Percentiles rank a stretch among this genome's conserved stretches.
Conservation (phyloP, 2,329 filamentous ascomycete genomes). For the Fusarium mundagurra region DNA sequence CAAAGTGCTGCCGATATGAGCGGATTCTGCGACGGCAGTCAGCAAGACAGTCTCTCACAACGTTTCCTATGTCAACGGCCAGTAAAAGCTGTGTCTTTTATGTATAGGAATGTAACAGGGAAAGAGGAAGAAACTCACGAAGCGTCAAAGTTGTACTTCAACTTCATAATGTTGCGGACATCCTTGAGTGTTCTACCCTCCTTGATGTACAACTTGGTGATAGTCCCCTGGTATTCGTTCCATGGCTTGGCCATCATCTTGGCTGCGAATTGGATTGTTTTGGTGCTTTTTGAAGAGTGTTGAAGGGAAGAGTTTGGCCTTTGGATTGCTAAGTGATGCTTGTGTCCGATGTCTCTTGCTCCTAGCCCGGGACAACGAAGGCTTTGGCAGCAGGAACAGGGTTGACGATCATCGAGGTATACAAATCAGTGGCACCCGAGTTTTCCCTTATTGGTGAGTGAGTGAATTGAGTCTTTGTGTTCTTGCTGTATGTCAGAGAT, state of each 20-base stretch:
- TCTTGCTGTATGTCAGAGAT: neutral
- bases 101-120: neutral
- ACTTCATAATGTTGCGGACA: slow-evolving; percentile 53
- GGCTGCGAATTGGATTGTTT: neutral
- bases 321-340: neutral
- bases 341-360: neutral
- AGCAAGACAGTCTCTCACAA: neutral
- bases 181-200: slow-evolving; percentile 53
- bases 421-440: neutral
- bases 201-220: slow-evolving; percentile 54
- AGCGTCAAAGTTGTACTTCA: slow-evolving; percentile 53
- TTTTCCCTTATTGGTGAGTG: neutral
- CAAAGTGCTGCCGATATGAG: slow-evolving; percentile 60
- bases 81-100: neutral
- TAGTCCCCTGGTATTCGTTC: slow-evolving; percentile 49
- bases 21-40: slow-evolving; percentile 45
- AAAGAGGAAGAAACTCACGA: slow-evolving; percentile 46
- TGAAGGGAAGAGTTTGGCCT: neutral
- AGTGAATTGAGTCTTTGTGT: neutral
- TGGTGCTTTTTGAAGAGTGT: neutral
- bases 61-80: neutral
- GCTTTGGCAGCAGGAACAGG: slow-evolving; percentile 23
- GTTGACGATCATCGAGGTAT: slow-evolving; percentile 26
- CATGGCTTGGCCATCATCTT: slow-evolving; percentile 57
- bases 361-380: slow-evolving; percentile 36